Base-by-base conservation (phyloP, 768 basidiomycete genomes). In the Cystoderma amianthinum region DNA sequence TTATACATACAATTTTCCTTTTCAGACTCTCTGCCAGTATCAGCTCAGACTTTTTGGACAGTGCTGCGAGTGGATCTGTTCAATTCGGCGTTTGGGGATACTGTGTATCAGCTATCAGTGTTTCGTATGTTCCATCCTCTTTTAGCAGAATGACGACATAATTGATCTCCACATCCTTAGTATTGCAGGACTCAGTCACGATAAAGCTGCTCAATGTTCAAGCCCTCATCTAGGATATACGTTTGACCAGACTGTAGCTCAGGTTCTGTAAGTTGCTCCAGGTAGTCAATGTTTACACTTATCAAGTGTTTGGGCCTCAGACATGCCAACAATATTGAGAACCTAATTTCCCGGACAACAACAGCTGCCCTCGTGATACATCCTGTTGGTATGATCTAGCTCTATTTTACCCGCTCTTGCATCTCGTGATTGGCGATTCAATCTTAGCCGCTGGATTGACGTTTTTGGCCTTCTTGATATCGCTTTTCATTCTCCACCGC, bases 71-170 rank as follows among this genome's bases (percentile, higher is more conserved):
- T 20, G 67, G 54, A 16, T 53, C 52, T 36, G 74, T 70, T 44
- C 61, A 60, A 32, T 74, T 81, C 54, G 80, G 81, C 42, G 71
- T 80, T 39, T 84, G 76, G 68, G 82, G 82, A 22, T 80, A 77
- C 51, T 83, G 80, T 57, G 60, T 70, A 28, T 69, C 71, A 21
- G 64, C 61, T 13, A 51, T 72, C 41, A 57, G 72, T 24, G 56
- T 70, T 51, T 60, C 65, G 73, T 76, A 55, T 46, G 64, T 50
- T 30, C 38, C 38, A 40, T 46, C 46, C 43, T 44, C 22, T 21
- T 33, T 24, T 34, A n/a, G n/a, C n/a, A n/a, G n/a, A n/a, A n/a
- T n/a, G n/a, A n/a, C n/a, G n/a, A n/a, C n/a, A n/a, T n/a, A n/a
- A n/a, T n/a, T n/a, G n/a, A n/a, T n/a, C n/a, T n/a, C n/a, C n/a